Base-by-base conservation (phyloP, 176 grass and related monocot genomes). In the Oryza coarctata region DNA sequence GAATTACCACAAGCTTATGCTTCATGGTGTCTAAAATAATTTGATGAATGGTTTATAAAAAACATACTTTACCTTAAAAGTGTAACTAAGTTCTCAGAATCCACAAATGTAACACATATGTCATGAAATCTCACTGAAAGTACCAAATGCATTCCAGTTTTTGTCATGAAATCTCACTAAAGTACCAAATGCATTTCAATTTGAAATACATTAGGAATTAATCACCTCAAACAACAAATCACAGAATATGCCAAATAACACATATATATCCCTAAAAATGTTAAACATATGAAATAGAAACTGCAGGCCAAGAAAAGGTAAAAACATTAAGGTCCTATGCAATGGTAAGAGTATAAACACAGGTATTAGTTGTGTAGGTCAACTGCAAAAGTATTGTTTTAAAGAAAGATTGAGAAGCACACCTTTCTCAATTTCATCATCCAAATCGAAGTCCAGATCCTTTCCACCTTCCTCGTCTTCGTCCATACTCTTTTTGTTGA, bases 391-490 rank as follows among this genome's bases (percentile, higher is more conserved):
- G 64, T 57, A 41, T 55, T 77, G 3, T 49, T 25, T 73, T 28
- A 3, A 4, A 52, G 10, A 27, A 72, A 74, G 83, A 43, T 27
- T 68, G 26, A 49, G 31, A 22, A 58, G 76, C 80, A 35, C 33
- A 98, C 96, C 96, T 90, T 98, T 98, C 70, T 98, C 96, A 31
- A 98, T 93, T 36, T 98, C 96, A 87, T 98, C 96, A 83, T 98
- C 96, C 75, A 98, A 86, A 91, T 98, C 96, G 18, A 98, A 84
- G 52, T 98, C 96, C 22, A 82, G 73, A 66, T 89, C 89, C 83
- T 89, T 91, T 74, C 88, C 92, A 79, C 89, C 96, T 82, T 91
- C 96, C 69, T 93, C 96, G 10, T 98, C 96, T 15, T 98, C 96
- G 85, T 98, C 96, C 71, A 79, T 82, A 58, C 75, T 77, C 22